Base-by-base conservation (phyloP, 1,139 yeast species). In the Protomyces inundatus region DNA sequence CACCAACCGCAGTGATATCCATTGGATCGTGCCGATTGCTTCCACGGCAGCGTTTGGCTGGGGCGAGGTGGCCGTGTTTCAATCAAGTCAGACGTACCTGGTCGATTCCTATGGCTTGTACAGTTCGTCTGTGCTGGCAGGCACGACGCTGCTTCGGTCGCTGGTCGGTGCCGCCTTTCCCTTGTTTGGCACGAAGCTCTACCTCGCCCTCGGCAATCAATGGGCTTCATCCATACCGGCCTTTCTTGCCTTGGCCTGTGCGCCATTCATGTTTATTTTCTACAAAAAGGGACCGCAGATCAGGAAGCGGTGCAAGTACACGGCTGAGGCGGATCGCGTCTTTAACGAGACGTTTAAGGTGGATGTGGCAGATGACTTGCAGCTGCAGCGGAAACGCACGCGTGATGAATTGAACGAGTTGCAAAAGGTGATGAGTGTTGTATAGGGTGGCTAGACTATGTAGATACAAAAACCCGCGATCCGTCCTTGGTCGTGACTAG, bases 101-200 rank as follows among this genome's bases (percentile, higher is more conserved):
- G 84, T 90, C 70, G 96, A 89, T 74, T 81, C 88, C 55, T 88
- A 73, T 73, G 84, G 71, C 59, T 74, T 73, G 52, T 84, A 84
- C 71, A 91, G 96, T 2, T 96, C 96, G 1, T 87, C 95, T 35
- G 96, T 96, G 1, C 78, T 90, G 69, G 96, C 96, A 0, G 80
- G 83, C 39, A 83, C 82, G 69, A 82, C 79, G 10, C 75, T 83
- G 62, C 77, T 79, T 68, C 77, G 87, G 69, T 79, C 85, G 1
- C 75, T 76, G 1, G 76, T 82, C 71, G 88, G 86, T 0, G 55
- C 56, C 7, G 62, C 56, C 4, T 58, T 58, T n/a, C 62, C 62
- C 14, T 40, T 58, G n/a, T 58, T 58, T 42, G 62, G 56, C 14
- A 40, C 56, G 7, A 39, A 40, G 33, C 77, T 86, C 77, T 82